Evolutionary conservation across 768 basidiomycete genomes (phyloP), one percentile per base, ranked within the genome.

Genomic region (Suillus bovinus): DNA sequence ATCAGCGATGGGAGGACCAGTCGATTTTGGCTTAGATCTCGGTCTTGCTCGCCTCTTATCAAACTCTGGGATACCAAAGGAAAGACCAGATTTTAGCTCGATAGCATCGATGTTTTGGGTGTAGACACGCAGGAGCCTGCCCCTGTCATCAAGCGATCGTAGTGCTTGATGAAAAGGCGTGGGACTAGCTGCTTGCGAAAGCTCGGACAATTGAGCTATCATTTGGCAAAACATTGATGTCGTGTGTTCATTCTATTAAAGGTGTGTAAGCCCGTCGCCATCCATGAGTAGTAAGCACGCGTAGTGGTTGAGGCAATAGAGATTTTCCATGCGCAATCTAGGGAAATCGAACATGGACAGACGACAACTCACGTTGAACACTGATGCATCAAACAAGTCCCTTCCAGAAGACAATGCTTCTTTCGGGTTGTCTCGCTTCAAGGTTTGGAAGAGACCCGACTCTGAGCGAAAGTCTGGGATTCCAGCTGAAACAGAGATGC

Each of bases 41-140:
- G 80, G 73, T 71, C 83, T 87, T 53, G 68, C 77, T n/a, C 85
- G 82, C 67, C 80, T 85, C 63, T 77, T 81, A 63, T 85, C 82
- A 64, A 84, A 86, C 61, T 84, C 83, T 29, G 93, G 93, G 13
- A 95, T 81, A n/a, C 94, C 93, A 64, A 92, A 91, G 1, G 89
- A 86, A 11, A 96, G 82, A 4, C 94, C 94, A n/a, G 85, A 89
- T 72, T 93, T 94, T 63, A 80, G 80, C 71, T 96, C 94, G 46
- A 96, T 86, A 29, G 87, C 88, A 72, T 96, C 94, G 63, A 96
- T 96, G 75, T 96, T 96, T 79, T 96, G 94, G 0, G 94, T 95
- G 74, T 96, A 96, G 2, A 94, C 91, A 29, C 94, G 83, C 41
- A 95, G 81, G 4, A 96, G 84, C 64, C 84, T 83, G 4, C 91